Percentiles rank a stretch among this genome's conserved stretches.
phyloP scores from a whole-genome alignment of 768 basidiomycete species.

The Gyrodon lividus region DNA sequence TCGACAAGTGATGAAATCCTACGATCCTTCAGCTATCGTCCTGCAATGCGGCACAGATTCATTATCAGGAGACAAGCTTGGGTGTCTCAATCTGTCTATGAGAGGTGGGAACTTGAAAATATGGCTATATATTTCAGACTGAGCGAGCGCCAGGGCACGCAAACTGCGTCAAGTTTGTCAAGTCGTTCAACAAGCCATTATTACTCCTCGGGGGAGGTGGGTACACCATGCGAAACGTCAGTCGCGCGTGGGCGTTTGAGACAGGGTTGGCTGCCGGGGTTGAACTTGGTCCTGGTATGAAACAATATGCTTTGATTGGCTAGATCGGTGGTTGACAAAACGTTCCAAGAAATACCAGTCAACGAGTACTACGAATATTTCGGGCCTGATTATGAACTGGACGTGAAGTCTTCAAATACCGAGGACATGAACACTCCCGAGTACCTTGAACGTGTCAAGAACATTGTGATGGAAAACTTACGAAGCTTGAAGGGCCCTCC shows the following conservation, averaged over 20 bases:
- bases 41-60: constrained; percentile 98
- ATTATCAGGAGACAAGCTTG: constrained; percentile 92
- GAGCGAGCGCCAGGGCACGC: constrained; percentile 69
- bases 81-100: constrained; percentile 96
- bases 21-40: constrained; percentile 92
- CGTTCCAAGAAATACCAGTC: constrained; percentile 84
- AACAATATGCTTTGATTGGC: neutral
- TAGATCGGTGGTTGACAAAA: constrained; percentile 4
- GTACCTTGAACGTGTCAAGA: constrained; percentile 91
- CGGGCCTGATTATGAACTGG: constrained; percentile 94
- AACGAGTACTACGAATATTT: constrained; percentile 99
- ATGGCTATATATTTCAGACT: neutral
- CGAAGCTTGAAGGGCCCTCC: constrained; percentile 86
- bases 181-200: constrained; percentile 93
- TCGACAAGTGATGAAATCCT: constrained; percentile 89
- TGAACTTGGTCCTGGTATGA: constrained; percentile 78
- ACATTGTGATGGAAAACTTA: constrained; percentile 89
- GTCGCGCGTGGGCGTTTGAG: constrained; percentile 96
- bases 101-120: constrained; percentile 47
- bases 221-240: constrained; percentile 98
- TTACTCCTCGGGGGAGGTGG: constrained; percentile 95
- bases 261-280: constrained; percentile 98
- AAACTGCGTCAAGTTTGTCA: constrained; percentile 95
- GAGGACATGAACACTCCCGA: constrained; percentile 93
- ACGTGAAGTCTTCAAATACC: constrained; percentile 92